Evolutionary conservation across 2,329 filamentous ascomycete genomes (phyloP), one percentile per base, ranked within the genome.

Genomic region (Fusarium penzigii): DNA sequence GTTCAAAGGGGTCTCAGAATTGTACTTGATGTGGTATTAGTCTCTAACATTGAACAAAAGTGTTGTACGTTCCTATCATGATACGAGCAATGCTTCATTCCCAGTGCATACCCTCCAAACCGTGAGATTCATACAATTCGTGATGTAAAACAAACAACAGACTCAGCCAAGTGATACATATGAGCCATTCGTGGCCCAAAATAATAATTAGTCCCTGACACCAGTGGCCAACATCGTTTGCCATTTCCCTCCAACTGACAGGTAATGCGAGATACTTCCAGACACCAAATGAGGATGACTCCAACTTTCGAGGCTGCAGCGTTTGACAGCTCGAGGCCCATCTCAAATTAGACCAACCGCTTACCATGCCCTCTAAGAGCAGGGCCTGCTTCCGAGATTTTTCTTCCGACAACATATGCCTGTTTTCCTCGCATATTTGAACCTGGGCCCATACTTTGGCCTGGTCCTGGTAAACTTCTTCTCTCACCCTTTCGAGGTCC

Each of bases 401-500:
- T 58, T 16, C 44, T 59, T 3, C 46, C 52, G 7, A 38, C 38
- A n/a, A 48, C 32, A 36, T 11, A 4, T 6, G 32, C 32, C 13
- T 11, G 32, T 36, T 36, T 36, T 36, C 10, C 32, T 6, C 32
- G 47, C 9, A 54, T 44, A 25, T 39, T 46, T 1, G 58, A 49
- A 3, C 52, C 13, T 32, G 52, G 52, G 11, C 41, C 46, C 1
- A 57, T 48, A 3, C 52, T 12, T 32, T 53, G 52, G 11, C 41
- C 46, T 42, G 57, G 45, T 3, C 39, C 49, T 6, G 58, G 51
- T 14, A 68, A 44, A 36, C 63, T 64, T 46, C 55, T 55, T 46
- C 61, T 59, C 44, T 60, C 64, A 14, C 46, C 52, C 41, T 58
- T 64, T 11, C 49, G 57, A n/a, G 36, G 41, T 1, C 57, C 48